These are phyloP conservation scores for Paraleonurus japonicus DNA, from an alignment of 257 asterid species.

Conservation along the genomic window DNA sequence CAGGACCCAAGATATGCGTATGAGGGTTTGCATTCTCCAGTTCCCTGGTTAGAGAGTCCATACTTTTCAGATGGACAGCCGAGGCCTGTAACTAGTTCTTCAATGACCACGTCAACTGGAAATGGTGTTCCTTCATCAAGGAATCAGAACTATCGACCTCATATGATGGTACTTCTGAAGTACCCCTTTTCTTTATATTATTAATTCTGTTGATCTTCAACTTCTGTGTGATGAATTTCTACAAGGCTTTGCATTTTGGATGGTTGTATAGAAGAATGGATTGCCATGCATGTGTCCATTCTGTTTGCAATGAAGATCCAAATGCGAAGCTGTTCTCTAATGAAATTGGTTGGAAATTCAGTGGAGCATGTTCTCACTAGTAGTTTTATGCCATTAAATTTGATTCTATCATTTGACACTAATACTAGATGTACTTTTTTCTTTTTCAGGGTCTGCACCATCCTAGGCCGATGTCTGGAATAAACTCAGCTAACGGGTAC, in stretches of 20 bases:
- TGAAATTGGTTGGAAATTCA: background rate
- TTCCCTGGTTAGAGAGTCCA: conserved; percentile 62
- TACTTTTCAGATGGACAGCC: conserved; percentile 59
- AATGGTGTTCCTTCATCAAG: conserved; percentile 41
- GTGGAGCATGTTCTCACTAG: background rate
- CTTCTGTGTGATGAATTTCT: background rate
- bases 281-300: background rate
- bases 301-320: background rate
- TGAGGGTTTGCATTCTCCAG: conserved; percentile 57
- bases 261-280: background rate
- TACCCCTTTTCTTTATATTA: background rate
- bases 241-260: background rate
- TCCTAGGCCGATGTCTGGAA: conserved; percentile 39
- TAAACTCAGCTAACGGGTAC: conserved; percentile 49
- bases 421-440: background rate
- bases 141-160: conserved; percentile 51
- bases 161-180: conserved; percentile 38
- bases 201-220: background rate
- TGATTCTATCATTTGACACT: background rate
- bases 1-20: conserved; percentile 61
- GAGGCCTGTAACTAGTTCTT: conserved; percentile 41
- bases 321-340: background rate
- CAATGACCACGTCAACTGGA: conserved; percentile 49
- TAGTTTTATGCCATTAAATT: background rate
- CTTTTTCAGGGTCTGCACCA: conserved; percentile 45